Percentiles rank a stretch among this genome's conserved stretches.
Conservation (phyloP, 2,329 filamentous ascomycete species). For the Ascochyta fabae region DNA sequence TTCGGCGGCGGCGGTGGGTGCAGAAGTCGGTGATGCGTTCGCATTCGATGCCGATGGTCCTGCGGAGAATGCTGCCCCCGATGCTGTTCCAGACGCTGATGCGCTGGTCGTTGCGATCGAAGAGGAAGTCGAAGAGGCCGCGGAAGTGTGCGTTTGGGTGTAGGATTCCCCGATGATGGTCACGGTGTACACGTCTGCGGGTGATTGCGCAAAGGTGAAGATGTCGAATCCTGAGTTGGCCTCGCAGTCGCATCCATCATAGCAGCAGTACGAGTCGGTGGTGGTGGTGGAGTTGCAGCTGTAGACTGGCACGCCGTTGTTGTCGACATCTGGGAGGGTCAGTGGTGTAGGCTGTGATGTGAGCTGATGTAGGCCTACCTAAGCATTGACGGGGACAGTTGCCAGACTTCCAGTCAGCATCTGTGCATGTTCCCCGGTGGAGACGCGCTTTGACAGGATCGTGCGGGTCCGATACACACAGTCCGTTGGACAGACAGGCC, state of each 20-base stretch:
- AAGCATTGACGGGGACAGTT: constrained; percentile 36
- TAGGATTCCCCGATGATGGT: constrained; percentile 37
- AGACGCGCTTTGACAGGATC: constrained; percentile 24
- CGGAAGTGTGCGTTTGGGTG: constrained; percentile 28
- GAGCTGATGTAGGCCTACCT: constrained; percentile 5
- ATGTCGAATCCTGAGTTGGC: constrained; percentile 22
- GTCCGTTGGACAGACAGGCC: constrained; percentile 41
- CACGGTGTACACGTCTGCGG: constrained; percentile 30
- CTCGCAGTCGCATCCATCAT: constrained; percentile 34
- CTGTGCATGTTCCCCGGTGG: constrained; percentile 38
- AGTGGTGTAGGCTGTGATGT: neutral
- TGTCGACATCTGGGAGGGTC: constrained; percentile 22
- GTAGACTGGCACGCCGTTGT: constrained; percentile 35
- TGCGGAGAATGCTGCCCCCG: neutral
- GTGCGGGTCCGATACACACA: constrained; percentile 37
- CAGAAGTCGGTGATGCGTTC: constrained; percentile 3
- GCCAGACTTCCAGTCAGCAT: constrained; percentile 31
- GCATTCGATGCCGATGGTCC: constrained; percentile 1
- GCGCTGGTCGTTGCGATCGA: constrained; percentile 4
- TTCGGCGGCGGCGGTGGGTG: neutral
- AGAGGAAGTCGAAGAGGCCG: constrained; percentile 6
- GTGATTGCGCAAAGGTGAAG: constrained; percentile 25
- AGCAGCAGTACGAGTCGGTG: constrained; percentile 37
- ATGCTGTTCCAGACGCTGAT: constrained; percentile 2
- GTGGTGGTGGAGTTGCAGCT: constrained; percentile 32